These are phyloP conservation scores for Diplodia scrobiculata DNA, from an alignment of 2,329 filamentous ascomycete species.

Conservation along the genomic window DNA sequence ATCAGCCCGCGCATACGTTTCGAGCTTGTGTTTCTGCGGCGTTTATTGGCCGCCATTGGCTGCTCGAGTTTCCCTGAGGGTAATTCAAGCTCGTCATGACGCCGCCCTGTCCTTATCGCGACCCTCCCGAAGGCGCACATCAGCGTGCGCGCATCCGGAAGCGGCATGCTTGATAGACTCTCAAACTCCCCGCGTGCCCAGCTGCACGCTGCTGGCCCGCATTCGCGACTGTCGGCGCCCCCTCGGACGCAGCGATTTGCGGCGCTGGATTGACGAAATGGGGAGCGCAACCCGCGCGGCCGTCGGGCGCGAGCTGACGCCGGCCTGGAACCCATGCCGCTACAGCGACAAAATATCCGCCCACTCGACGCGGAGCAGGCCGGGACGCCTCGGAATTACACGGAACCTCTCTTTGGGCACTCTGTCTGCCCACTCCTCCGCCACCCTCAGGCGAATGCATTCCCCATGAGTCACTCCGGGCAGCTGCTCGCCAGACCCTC, in stretches of 20 bases:
- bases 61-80: slow-evolving; percentile 26
- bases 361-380: slow-evolving; percentile 17
- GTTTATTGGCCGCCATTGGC: slow-evolving; percentile 11
- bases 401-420: slow-evolving; percentile 6
- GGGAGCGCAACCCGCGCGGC: slow-evolving; percentile 18
- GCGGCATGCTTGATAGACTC: slow-evolving; percentile 20
- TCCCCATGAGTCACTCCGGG: slow-evolving; percentile 45
- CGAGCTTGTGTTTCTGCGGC: slow-evolving; percentile 5
- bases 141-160: slow-evolving; percentile 20
- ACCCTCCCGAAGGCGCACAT: slow-evolving; percentile 24
- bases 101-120: slow-evolving; percentile 28
- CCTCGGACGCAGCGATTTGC: slow-evolving; percentile 3
- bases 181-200: slow-evolving; percentile 24
- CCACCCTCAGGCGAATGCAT: slow-evolving; percentile 16
- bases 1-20: slow-evolving; percentile 14
- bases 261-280: slow-evolving; percentile 7
- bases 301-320: slow-evolving; percentile 1
- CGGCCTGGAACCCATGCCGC: slow-evolving; percentile 7
- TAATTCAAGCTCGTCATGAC: slow-evolving; percentile 28
- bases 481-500: slow-evolving; percentile 33
- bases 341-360: slow-evolving; percentile 23
- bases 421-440: neutral
- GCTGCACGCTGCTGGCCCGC: slow-evolving; percentile 14
- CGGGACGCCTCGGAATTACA: slow-evolving; percentile 14
- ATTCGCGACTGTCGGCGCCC: slow-evolving; percentile 10